Conservation (phyloP, 2,329 filamentous ascomycete genomes). For the Aspergillus sp. region DNA sequence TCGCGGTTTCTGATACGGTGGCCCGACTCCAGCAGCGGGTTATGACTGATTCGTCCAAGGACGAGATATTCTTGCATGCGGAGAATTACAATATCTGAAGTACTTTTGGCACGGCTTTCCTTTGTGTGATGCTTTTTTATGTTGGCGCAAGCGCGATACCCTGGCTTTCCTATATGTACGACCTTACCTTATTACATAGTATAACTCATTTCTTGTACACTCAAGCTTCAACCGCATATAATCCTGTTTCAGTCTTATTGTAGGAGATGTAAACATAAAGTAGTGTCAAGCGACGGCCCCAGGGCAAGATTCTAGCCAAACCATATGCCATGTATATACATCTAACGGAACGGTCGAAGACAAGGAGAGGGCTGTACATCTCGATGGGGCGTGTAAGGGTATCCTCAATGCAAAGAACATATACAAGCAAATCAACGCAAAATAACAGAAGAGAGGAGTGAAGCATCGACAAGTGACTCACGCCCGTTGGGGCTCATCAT, state of each 20-base stretch:
- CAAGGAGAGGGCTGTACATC: background rate
- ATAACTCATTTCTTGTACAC: too few species aligned
- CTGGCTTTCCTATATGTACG: background rate
- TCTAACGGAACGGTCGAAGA: background rate
- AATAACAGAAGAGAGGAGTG: constrained; percentile 1
- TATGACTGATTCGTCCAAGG: constrained; percentile 72
- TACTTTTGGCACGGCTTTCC: background rate
- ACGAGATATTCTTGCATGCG: constrained; percentile 91
- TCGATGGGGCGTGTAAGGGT: constrained; percentile 5
- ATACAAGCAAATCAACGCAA: constrained; percentile 12
- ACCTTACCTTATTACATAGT: too few species aligned
- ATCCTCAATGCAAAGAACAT: constrained; percentile 10
- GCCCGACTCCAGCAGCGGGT: constrained; percentile 80
- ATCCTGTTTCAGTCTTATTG: background rate
- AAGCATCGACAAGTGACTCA: constrained; percentile 11
- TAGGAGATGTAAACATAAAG: constrained; percentile 2
- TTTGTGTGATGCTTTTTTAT: background rate
- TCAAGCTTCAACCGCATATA: background rate
- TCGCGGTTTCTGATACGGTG: constrained; percentile 83
- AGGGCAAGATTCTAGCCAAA: background rate
- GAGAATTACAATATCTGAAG: constrained; percentile 86
- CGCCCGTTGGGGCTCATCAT: constrained; percentile 23
- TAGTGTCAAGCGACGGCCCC: constrained; percentile 1
- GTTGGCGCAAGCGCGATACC: background rate
- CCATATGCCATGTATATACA: constrained; percentile 1